Evolutionary conservation across 352 stramenopile species (phyloP), one percentile per base, ranked within the genome.

Genomic region (Globisporangium ultimum): DNA sequence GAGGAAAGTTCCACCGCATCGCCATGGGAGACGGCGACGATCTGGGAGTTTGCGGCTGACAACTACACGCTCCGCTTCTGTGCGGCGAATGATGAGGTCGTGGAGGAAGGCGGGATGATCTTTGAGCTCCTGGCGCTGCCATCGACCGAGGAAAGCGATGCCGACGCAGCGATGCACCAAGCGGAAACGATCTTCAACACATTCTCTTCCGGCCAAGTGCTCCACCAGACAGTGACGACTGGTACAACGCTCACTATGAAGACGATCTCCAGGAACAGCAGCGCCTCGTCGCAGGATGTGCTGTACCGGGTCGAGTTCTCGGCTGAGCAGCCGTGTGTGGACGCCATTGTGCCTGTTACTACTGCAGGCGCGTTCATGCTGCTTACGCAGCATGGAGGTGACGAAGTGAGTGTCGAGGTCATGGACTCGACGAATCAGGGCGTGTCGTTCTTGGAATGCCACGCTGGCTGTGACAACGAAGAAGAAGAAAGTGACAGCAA

Each of bases 251-350:
- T 52, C 24, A 14, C 7, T 15, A 20, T 60, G 21, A 60, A 52
- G 53, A 32, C 24, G 24, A 5, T 5, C 2, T 2, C 24, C 24
- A 6, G 2, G 5, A 32, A 32, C 24, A 46, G 12, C 28, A 59
- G 51, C 40, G 32, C 49, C 1, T 56, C 36, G 17, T 40, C 24
- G 0, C 11, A 34, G 2, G 53, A 66, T n/a, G 53, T 66, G 58
- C 43, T 70, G 24, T 70, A 70, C 46, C 64, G 64, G 22, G 63
- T 61, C 43, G 63, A 60, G 43, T 70, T 70, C 28, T 50, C 56
- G 24, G 38, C 40, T 15, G 28, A 47, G 43, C 54, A 55, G 49
- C 42, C 40, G 11, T 74, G 59, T 22, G 49, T 71, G 6, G 48
- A 61, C 7, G 49, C 51, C 7, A 46, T 55, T 3, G 49, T 72